These are phyloP conservation scores for Cercospora berteroae DNA, from an alignment of 2,329 filamentous ascomycete genomes.

Conservation along the genomic window DNA sequence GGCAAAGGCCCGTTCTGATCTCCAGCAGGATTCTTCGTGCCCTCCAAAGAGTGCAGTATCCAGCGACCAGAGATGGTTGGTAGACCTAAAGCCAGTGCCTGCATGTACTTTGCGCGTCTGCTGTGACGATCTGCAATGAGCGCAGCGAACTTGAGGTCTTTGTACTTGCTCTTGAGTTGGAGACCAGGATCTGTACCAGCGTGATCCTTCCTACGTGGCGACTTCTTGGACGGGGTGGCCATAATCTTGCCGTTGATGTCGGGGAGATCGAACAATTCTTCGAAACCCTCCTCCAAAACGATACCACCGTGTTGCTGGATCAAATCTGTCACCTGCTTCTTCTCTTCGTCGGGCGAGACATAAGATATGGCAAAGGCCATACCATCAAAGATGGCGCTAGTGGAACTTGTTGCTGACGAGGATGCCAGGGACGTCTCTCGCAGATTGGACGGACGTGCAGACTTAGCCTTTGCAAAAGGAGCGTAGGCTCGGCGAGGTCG, in stretches of 20 bases:
- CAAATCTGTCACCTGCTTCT: constrained; percentile 57
- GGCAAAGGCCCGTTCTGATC: constrained; percentile 59
- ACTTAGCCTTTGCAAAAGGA: constrained; percentile 17
- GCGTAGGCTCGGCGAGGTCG: constrained; percentile 45
- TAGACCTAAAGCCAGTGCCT: constrained; percentile 84
- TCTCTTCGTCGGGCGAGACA: constrained; percentile 57
- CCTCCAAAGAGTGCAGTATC: constrained; percentile 68
- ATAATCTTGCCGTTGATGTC: constrained; percentile 34
- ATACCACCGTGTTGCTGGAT: constrained; percentile 71
- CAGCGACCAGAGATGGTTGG: constrained; percentile 83
- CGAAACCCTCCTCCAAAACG: constrained; percentile 72
- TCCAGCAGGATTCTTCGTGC: constrained; percentile 19
- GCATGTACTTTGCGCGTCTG: constrained; percentile 87
- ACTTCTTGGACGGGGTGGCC: constrained; percentile 22
- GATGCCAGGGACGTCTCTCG: constrained; percentile 31
- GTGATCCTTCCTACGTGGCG: constrained; percentile 21
- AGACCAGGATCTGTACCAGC: constrained; percentile 20
- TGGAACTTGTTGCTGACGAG: constrained; percentile 4
- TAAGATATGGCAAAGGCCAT: constrained; percentile 91
- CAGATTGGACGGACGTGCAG: constrained; percentile 22
- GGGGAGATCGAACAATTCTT: constrained; percentile 67
- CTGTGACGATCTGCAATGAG: constrained; percentile 84
- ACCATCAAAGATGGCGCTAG: constrained; percentile 60
- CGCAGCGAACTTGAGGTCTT: constrained; percentile 70
- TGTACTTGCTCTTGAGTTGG: constrained; percentile 52